Conservation (phyloP, 192 early-diverging fungal species). For the Radiomyces spectabilis region DNA sequence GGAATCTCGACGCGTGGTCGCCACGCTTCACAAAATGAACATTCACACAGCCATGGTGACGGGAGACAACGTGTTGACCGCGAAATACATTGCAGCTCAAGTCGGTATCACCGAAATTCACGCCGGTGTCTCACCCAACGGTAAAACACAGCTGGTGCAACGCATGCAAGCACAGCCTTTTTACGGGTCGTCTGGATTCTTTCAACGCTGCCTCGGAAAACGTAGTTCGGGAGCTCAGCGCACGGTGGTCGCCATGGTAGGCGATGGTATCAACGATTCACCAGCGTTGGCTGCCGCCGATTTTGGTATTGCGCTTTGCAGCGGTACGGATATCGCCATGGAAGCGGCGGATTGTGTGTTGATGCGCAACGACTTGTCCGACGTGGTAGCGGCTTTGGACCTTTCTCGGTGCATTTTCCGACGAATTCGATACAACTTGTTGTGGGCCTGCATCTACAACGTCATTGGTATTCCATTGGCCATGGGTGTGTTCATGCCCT, state of each 20-base stretch:
- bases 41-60: conserved; percentile 86
- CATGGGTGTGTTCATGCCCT: conserved; percentile 88
- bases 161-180: too few relatives aligned
- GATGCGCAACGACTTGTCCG: conserved; percentile 82
- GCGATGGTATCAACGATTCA: conserved; percentile 96
- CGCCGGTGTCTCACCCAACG: conserved; percentile 84
- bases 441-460: conserved; percentile 90
- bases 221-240: background rate
- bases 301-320: conserved; percentile 83
- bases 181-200: too few relatives aligned
- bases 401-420: conserved; percentile 77
- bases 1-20: conserved; percentile 63
- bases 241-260: conserved; percentile 86
- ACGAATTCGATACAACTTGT: conserved; percentile 79
- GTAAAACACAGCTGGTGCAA: conserved; percentile 80
- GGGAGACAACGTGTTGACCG: conserved; percentile 84
- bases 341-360: conserved; percentile 90
- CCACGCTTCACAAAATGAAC: conserved; percentile 65
- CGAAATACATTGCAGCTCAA: conserved; percentile 70
- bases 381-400: conserved; percentile 83
- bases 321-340: conserved; percentile 93
- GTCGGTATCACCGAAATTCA: conserved; percentile 82
- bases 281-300: conserved; percentile 80
- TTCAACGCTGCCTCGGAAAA: too few relatives aligned
- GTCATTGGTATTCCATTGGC: conserved; percentile 85